Evolutionary conservation across 2,329 filamentous ascomycete genomes (phyloP), one percentile per base, ranked within the genome.

Genomic region (Neofusicoccum sp.): DNA sequence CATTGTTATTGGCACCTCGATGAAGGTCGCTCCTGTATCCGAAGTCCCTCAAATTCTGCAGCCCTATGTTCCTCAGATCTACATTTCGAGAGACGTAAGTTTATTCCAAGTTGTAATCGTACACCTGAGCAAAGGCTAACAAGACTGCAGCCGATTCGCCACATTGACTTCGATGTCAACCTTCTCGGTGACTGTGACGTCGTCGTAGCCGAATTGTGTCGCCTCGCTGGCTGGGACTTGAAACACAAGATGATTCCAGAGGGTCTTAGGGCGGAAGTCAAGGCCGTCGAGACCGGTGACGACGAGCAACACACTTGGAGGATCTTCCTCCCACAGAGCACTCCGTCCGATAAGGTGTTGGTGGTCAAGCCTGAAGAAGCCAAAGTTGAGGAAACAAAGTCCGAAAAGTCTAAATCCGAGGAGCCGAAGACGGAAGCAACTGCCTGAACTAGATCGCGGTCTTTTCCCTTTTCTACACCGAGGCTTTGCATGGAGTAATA

Each of bases 81-180:
- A 95, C 76, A 91, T 97, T 67, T 93, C 89, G 16, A 86, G 90
- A 66, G 89, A 90, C 64, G 83, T 84, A 76, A 70, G 81, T 75
- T 16, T 16, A 30, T 34, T 57, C 4, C 20, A 11, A 6, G 57
- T 59, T 14, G 9, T 31, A 31, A 5, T 11, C 6, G 47, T 31
- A 63, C 70, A 30, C 70, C 41, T 16, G 26, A 30, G 24, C 36
- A 57, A 34, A 38, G 14, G 44, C 16, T 60, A 11, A 62, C 31
- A n/a, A 43, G 2, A 12, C 6, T 34, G 38, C 54, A 87, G 78
- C 88, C 91, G 3, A 90, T 96, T 60, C 82, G 82, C 36, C 93
- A 98, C 75, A 90, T 96, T 72, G 91, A 96, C 72, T 98, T 99
- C 68, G 95, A 99, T 75, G 91, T 99, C 66, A 93, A 97, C 72